Evolutionary conservation across 75 land plant species (phyloP).

Genomic region (Pinus taeda): DNA sequence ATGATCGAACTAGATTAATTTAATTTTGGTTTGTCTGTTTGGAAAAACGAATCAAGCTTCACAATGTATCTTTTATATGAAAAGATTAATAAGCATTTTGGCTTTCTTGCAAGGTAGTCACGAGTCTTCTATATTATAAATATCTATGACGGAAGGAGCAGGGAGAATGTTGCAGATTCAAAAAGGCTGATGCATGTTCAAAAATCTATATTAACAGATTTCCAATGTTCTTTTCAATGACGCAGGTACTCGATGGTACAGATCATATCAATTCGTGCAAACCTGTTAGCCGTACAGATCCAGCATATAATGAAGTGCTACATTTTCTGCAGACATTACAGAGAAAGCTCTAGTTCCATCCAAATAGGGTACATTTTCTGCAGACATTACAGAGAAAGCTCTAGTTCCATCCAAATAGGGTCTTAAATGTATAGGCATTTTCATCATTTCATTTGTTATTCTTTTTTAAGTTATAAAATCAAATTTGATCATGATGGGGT

Average conservation of each 20-base stretch:
- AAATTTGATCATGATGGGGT: too few relatives aligned
- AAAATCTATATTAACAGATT: too few relatives aligned
- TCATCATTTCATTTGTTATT: too few relatives aligned
- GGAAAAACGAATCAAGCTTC: background rate
- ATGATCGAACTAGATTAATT: background rate
- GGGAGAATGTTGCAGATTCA: background rate
- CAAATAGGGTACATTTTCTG: conserved; percentile 35
- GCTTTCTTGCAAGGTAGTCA: background rate
- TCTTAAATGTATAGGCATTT: too few relatives aligned
- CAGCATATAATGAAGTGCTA: conserved; percentile 77
- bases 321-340: conserved; percentile 61
- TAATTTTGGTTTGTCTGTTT: background rate
- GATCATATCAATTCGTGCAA: conserved; percentile 99
- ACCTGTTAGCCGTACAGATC: conserved; percentile 75
- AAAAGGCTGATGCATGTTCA: too few relatives aligned
- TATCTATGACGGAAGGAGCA: background rate
- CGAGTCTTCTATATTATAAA: background rate
- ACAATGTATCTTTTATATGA: background rate
- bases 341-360: background rate
- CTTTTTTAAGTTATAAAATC: too few relatives aligned
- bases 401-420: background rate
- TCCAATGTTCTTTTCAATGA: too few relatives aligned
- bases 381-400: conserved; percentile 30
- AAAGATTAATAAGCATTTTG: background rate
- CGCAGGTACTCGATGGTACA: conserved; percentile 87